Base-by-base conservation (phyloP, 2,329 filamentous ascomycete genomes). In the Lasiodiplodia citricola region DNA sequence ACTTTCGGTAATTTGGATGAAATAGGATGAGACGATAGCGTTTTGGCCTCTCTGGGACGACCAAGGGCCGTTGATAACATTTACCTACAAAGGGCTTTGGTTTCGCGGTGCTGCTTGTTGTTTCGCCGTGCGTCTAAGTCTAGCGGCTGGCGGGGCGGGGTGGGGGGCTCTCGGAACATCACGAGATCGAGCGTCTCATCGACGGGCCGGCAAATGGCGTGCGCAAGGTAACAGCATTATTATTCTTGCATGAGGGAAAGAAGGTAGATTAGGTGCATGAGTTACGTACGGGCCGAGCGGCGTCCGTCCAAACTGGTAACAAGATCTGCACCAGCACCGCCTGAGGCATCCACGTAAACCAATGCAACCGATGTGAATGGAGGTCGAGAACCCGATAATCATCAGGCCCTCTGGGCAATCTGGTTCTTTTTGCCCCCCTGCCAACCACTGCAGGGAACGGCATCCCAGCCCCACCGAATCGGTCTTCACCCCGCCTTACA, bases 321-420 rank as follows among this genome's bases (percentile, higher is more conserved):
- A 60, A 13, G 57, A 60, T 60, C 60, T 37, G 47, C 60, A 52
- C 52, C 47, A 47, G 28, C 28, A 52, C 38, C 23, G 35, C 51
- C 44, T 28, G n/a, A 35, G 35, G 18, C 14, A 10, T 18, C 41
- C 21, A 41, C 23, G 38, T 31, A 35, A 62, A 50, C 37, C 13
- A n/a, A 14, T 44, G 7, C 8, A 21, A 62, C 31, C 31, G 35
- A 51, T 31, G 28, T 13, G 11, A 25, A 52, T 23, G 60, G 28
- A 52, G 37, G 37, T 52, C 60, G 35, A 64, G 60, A 64, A 64
- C 47, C 21, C 47, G 41, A 64, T 35, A 44, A 51, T 64, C 60
- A 51, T 64, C 60, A 64, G 44, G 28, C 28, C 47, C 28, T 23
- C 38, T 10, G 21, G 4, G 28, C 28, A 28, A 28, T 28, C 28